A percentile compares a stretch with the other conserved stretches of the same genome.
Conservation (phyloP, 139 green algal species). For the Astrephomene gubernaculifera region DNA sequence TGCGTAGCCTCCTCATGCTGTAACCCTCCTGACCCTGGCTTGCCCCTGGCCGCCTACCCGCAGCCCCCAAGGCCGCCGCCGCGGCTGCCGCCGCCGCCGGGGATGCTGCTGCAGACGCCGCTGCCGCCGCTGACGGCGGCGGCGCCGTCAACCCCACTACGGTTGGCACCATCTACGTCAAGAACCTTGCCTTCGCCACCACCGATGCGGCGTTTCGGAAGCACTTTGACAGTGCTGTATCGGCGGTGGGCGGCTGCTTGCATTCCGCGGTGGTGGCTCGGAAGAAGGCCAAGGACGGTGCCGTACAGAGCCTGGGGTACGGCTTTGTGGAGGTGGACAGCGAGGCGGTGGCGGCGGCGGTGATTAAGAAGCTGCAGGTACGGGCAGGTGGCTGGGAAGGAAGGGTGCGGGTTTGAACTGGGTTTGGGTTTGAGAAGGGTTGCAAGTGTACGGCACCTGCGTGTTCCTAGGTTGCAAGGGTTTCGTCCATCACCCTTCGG, state of each 20-base stretch:
- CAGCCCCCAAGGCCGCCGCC: background rate
- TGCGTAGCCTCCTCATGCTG: no score
- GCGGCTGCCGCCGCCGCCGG: background rate
- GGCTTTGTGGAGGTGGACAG: slow-evolving; percentile 93
- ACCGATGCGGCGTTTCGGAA: slow-evolving; percentile 70
- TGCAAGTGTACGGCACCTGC: no score
- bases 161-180: slow-evolving; percentile 88
- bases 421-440: no score
- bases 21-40: no score
- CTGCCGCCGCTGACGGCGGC: slow-evolving; percentile 23
- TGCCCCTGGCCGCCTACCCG: slow-evolving; percentile 11
- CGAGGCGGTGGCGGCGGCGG: slow-evolving; percentile 70
- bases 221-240: slow-evolving; percentile 83
- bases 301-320: slow-evolving; percentile 58
- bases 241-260: slow-evolving; percentile 67
- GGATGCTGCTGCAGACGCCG: background rate
- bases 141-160: slow-evolving; percentile 48
- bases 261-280: slow-evolving; percentile 56
- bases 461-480: no score
- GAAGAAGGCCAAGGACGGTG: slow-evolving; percentile 36
- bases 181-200: slow-evolving; percentile 95
- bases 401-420: no score
- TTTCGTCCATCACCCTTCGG: no score
- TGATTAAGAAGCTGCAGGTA: slow-evolving; percentile 74
- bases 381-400: background rate